Percentiles rank a stretch among this genome's conserved stretches.
These are phyloP conservation scores for Sporopachydermia quercuum DNA, from an alignment of 805 yeast species.

Conservation along the genomic window DNA sequence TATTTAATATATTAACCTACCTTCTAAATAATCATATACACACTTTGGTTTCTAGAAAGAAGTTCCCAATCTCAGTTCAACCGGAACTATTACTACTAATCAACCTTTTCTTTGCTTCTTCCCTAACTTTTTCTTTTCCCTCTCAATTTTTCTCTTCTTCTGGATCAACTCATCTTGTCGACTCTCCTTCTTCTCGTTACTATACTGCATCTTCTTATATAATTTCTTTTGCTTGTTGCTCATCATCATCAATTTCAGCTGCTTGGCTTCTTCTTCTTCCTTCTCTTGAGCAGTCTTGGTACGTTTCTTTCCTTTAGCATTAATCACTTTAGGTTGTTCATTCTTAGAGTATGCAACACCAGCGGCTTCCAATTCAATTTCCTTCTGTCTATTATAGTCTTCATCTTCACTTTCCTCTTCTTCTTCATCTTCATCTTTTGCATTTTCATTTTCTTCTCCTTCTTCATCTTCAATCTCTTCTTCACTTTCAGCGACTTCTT, in stretches of 20 bases:
- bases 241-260: conserved; percentile 94
- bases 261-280: conserved; percentile 64
- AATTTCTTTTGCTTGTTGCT: conserved; percentile 87
- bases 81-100: not conserved
- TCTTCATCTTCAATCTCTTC: conserved; percentile 33
- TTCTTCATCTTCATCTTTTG: conserved; percentile 36
- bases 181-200: conserved; percentile 67
- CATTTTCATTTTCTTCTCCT: conserved; percentile 37
- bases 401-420: conserved; percentile 36
- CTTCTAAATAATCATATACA: no score
- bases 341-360: conserved; percentile 68
- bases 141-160: conserved; percentile 57
- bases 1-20: no score
- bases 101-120: conserved; percentile 13
- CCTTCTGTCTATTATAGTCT: conserved; percentile 53
- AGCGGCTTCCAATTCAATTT: conserved; percentile 78
- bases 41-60: no score
- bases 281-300: conserved; percentile 30
- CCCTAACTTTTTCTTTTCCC: conserved; percentile 37
- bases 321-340: conserved; percentile 20
- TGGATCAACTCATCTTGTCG: conserved; percentile 53
- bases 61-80: no score
- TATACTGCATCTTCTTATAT: conserved; percentile 90
- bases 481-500: conserved; percentile 27
- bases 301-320: conserved; percentile 22